Base-by-base conservation (phyloP, 2,329 filamentous ascomycete species). In the Pyrenophora teres region DNA sequence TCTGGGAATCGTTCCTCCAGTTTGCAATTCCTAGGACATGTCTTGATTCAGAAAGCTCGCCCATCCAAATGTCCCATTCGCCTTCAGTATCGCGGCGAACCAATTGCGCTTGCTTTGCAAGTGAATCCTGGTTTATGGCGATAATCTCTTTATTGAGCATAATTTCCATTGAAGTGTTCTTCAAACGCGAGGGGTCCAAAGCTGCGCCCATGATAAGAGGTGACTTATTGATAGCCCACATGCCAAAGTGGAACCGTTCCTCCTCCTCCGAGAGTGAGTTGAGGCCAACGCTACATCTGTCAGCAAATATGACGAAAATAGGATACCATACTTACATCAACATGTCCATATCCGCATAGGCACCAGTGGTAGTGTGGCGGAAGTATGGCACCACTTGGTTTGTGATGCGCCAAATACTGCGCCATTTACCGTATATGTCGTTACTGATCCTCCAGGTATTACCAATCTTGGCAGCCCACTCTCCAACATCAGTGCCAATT, bases 61-160 rank as follows among this genome's bases (percentile, higher is more conserved):
- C 74, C 6, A 68, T 61, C 66, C 69, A 77, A 7, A 76, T 52
- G 38, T 77, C 75, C 55, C 67, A 70, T 31, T 69, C 61, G 43
- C 75, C 70, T 40, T 72, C 69, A 0, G 73, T 73, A 50, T 70
- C 73, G 27, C 75, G 65, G 13, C 72, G 72, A 1, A 78, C 65
- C 1, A 87, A 70, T n/a, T 74, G 73, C 0, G 82, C 81, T 38
- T 82, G 80, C 46, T 78, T 69, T 0, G 76, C 81, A 0, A 85
- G 66, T 0, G 77, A 52, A 59, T 86, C 83, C 57, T 86, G 83
- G 58, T 85, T 85, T 61, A 83, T 80, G 0, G 78, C 78, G 19
- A 86, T 80, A 18, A 83, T 77, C 47, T 83, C 82, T 21, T 76
- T 71, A 65, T 85, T 84, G 1, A 71, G 72, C 40, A 77, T 52